A percentile compares a stretch with the other conserved stretches of the same genome.
These are phyloP conservation scores for Prunus kanzakura DNA, from an alignment of 306 rosid species.

Conservation along the genomic window DNA sequence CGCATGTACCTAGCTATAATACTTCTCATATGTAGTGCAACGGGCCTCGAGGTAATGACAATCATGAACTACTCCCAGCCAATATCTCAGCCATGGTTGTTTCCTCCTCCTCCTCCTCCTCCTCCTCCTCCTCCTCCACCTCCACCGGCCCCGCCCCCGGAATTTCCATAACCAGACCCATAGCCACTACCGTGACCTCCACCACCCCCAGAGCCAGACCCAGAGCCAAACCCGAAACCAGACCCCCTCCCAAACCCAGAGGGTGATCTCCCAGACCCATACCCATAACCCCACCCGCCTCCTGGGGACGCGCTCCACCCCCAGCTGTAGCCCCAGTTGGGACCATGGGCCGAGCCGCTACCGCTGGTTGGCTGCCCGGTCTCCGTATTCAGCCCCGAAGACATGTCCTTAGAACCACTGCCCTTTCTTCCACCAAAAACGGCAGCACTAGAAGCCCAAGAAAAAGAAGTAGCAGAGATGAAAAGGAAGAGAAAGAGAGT, in stretches of 20 bases:
- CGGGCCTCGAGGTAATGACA: background rate
- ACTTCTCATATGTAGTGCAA: background rate
- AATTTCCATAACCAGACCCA: slow-evolving; percentile 44
- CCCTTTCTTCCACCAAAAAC: slow-evolving; percentile 27
- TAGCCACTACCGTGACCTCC: slow-evolving; percentile 54
- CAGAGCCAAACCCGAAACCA: slow-evolving; percentile 67
- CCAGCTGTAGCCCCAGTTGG: slow-evolving; percentile 79
- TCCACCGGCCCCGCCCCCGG: slow-evolving; percentile 18
- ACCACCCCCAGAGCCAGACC: slow-evolving; percentile 53
- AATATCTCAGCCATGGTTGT: slow-evolving; percentile 34
- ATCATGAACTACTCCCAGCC: background rate
- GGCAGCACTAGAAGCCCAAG: background rate
- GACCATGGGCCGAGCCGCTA: slow-evolving; percentile 63
- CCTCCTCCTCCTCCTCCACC: slow-evolving; percentile 13
- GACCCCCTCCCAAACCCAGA: slow-evolving; percentile 42
- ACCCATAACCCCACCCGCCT: slow-evolving; percentile 77
- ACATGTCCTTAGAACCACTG: slow-evolving; percentile 12
- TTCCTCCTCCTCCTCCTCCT: slow-evolving; percentile 22
- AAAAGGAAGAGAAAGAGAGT: slow-evolving; percentile 39
- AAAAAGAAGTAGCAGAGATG: slow-evolving; percentile 8
- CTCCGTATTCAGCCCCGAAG: slow-evolving; percentile 28
- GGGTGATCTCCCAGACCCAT: slow-evolving; percentile 65
- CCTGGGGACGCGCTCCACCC: slow-evolving; percentile 78
- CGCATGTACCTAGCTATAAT: background rate
- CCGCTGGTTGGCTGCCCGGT: slow-evolving; percentile 48